These are phyloP conservation scores for Kodamaea hsintzibuensis DNA, from an alignment of 805 yeast species.

Conservation along the genomic window DNA sequence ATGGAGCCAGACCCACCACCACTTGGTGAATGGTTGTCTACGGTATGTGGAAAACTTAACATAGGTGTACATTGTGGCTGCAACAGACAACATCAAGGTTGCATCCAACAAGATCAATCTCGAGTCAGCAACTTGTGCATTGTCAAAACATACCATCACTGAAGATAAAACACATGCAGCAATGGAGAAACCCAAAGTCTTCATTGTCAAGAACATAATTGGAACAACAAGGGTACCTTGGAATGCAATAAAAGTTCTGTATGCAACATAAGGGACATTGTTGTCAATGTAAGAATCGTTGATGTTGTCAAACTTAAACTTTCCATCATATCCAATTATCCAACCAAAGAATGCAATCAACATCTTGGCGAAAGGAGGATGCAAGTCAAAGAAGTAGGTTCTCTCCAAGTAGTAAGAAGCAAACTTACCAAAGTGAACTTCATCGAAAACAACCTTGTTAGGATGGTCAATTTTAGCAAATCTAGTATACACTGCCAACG, in stretches of 20 bases:
- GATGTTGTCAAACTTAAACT: constrained; percentile 85
- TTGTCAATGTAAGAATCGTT: constrained; percentile 79
- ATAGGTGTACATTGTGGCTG: constrained; percentile 74
- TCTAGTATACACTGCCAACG: constrained; percentile 51
- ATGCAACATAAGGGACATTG: constrained; percentile 83
- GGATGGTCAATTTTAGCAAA: constrained; percentile 66
- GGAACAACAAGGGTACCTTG: constrained; percentile 84
- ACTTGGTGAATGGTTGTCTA: constrained; percentile 57
- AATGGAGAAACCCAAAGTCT: constrained; percentile 78
- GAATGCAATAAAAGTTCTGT: constrained; percentile 76
- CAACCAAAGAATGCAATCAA: constrained; percentile 89
- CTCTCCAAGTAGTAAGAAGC: constrained; percentile 85
- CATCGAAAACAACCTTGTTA: constrained; percentile 79
- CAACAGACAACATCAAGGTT: constrained; percentile 80
- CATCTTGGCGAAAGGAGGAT: constrained; percentile 96
- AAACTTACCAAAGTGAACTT: constrained; percentile 84
- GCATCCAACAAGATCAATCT: constrained; percentile 91
- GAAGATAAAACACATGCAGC: constrained; percentile 79
- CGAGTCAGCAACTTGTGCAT: constrained; percentile 88
- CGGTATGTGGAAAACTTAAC: constrained; percentile 74
- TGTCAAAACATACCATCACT: constrained; percentile 75
- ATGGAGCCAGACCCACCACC: constrained; percentile 89
- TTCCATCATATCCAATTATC: constrained; percentile 87
- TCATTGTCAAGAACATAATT: constrained; percentile 77
- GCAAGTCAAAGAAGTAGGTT: constrained; percentile 92